Conservation (phyloP, 1,284 basidiomycete species). For the Ustanciosporium gigantosporum region DNA sequence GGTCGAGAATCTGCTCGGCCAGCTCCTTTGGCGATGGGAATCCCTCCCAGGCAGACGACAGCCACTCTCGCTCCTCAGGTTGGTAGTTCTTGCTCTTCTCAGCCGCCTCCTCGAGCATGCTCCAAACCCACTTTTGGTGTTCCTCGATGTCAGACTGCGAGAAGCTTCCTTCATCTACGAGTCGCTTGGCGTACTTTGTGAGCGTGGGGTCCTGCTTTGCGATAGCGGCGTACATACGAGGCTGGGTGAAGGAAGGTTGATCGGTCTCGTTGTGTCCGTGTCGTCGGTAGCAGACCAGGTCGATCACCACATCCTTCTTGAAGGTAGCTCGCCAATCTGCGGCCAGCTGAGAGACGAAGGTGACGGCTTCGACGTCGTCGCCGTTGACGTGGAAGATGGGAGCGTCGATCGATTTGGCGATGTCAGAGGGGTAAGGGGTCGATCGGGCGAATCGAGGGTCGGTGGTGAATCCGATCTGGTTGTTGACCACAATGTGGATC, state of each 20-base stretch:
- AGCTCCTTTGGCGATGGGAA: constrained; percentile 97
- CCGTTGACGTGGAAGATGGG: constrained; percentile 99
- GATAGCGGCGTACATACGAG: constrained; percentile 97
- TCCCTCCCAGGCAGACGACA: constrained; percentile 95
- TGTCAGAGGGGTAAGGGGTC: constrained; percentile 97
- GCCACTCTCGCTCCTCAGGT: constrained; percentile 78
- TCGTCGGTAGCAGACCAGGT: constrained; percentile 97
- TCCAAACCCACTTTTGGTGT: constrained; percentile 99
- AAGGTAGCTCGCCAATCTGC: constrained; percentile 98
- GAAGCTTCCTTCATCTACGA: constrained; percentile 90
- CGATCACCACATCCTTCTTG: constrained; percentile 98
- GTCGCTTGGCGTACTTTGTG: constrained; percentile 85
- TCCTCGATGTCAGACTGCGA: constrained; percentile 95
- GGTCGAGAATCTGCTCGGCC: constrained; percentile 86
- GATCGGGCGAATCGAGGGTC: constrained; percentile 97
- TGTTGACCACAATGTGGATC: constrained; percentile 98
- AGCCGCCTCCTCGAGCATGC: constrained; percentile 92
- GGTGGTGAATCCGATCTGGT: constrained; percentile 99
- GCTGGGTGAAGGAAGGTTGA: constrained; percentile 98
- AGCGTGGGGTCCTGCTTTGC: constrained; percentile 90
- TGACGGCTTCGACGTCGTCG: constrained; percentile 94
- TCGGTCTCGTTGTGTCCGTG: constrained; percentile 99
- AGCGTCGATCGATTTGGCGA: constrained; percentile 96
- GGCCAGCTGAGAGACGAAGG: constrained; percentile 92
- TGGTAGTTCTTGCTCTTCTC: constrained; percentile 90